Evolutionary conservation across 2,329 filamentous ascomycete species (phyloP).

Genomic region (Phaeosphaeriaceae sp.): DNA sequence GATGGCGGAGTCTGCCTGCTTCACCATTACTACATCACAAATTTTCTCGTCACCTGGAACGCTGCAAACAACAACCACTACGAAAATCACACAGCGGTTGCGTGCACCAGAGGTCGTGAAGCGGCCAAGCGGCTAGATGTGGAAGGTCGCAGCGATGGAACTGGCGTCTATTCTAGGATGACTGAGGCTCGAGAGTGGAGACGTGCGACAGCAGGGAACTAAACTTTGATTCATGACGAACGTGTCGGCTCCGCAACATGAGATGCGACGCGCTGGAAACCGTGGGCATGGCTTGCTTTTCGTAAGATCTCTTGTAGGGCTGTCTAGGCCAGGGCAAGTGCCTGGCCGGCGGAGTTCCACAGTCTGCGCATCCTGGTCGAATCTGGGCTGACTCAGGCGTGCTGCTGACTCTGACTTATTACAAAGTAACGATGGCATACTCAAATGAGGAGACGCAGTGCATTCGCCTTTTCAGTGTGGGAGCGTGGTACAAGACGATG

Average conservation of each 20-base stretch:
- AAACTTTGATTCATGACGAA: conserved; percentile 1
- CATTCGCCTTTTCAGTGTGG: not conserved
- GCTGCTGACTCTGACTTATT: not conserved
- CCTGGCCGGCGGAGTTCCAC: conserved; percentile 1
- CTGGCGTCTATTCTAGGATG: not conserved
- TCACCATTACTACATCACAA: not conserved
- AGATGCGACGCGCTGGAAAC: not conserved
- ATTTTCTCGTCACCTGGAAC: not conserved
- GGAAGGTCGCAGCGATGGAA: not conserved
- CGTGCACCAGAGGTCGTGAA: not conserved
- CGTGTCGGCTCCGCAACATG: not conserved
- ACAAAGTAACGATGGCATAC: not conserved
- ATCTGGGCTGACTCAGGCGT: not conserved
- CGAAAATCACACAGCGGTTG: not conserved
- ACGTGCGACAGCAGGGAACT: not conserved
- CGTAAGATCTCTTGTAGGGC: not conserved
- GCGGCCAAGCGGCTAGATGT: not conserved
- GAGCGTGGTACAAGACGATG: not conserved
- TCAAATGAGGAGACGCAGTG: not conserved
- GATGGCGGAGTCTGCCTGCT: not conserved
- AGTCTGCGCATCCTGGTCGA: not conserved
- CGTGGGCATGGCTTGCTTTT: not conserved
- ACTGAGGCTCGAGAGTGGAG: not conserved
- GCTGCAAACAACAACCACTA: not conserved
- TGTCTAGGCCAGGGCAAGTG: not conserved